A percentile compares a stretch with the other conserved stretches of the same genome.
Evolutionary conservation across 2,329 filamentous ascomycete genomes (phyloP).

Genomic region (Aspergillus sclerotialis): DNA sequence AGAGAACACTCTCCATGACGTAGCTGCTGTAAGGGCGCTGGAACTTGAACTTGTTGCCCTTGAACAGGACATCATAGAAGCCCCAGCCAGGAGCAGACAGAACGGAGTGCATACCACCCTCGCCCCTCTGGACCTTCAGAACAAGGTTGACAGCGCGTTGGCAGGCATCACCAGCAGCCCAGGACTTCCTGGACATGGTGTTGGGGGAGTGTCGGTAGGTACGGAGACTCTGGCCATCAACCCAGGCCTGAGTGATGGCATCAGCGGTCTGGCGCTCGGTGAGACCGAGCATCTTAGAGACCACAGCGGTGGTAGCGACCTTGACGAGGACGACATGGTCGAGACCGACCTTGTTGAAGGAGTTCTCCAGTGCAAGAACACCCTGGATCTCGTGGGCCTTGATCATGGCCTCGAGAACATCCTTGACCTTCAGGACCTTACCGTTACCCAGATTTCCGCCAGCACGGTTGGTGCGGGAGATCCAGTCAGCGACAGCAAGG

Average conservation of each 20-base stretch:
- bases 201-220: slow-evolving; percentile 97
- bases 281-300: slow-evolving; percentile 90
- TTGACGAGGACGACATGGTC: slow-evolving; percentile 98
- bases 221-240: slow-evolving; percentile 89
- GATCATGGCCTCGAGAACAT: slow-evolving; percentile 95
- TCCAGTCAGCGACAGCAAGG: slow-evolving; percentile 93
- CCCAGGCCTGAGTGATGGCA: slow-evolving; percentile 94
- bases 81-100: slow-evolving; percentile 91
- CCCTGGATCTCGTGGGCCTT: slow-evolving; percentile 99
- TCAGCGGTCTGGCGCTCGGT: slow-evolving; percentile 86
- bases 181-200: slow-evolving; percentile 99
- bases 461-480: slow-evolving; percentile 86
- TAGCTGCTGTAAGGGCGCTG: slow-evolving; percentile 95
- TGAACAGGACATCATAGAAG: slow-evolving; percentile 98
- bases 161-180: slow-evolving; percentile 97
- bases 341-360: slow-evolving; percentile 95
- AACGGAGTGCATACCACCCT: slow-evolving; percentile 84
- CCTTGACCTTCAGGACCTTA: slow-evolving; percentile 79
- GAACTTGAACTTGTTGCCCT: slow-evolving; percentile 92
- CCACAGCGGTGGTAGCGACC: slow-evolving; percentile 88
- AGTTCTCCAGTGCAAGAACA: slow-evolving; percentile 93
- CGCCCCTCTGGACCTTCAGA: slow-evolving; percentile 84
- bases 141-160: slow-evolving; percentile 88
- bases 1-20: slow-evolving; percentile 99
- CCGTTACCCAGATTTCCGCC: slow-evolving; percentile 64